Evolutionary conservation across 805 yeast species (phyloP).

Genomic region (Ogataea nakhonphanomensis): DNA sequence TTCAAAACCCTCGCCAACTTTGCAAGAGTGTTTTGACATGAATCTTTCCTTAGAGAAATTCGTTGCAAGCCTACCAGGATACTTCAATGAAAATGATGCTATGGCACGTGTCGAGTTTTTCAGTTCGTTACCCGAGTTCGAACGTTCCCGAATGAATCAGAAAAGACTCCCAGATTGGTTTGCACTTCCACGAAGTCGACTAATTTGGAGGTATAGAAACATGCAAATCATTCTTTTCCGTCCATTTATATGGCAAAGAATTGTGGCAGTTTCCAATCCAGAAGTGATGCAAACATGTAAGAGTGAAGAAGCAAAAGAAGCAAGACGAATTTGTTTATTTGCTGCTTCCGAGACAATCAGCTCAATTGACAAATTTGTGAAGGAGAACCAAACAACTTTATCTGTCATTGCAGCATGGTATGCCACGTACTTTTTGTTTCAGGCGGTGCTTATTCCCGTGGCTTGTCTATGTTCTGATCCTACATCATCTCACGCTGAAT

Average conservation of each 20-base stretch:
- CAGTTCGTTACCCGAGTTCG: constrained; percentile 22
- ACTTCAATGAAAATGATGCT: constrained; percentile 41
- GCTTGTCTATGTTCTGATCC: constrained; percentile 53
- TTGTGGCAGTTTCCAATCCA: constrained; percentile 37
- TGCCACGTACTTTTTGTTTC: constrained; percentile 59
- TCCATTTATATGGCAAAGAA: constrained; percentile 55
- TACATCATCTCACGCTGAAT: constrained; percentile 38
- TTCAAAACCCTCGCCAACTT: constrained; percentile 45
- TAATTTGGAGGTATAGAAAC: constrained; percentile 58
- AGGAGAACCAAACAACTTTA: constrained; percentile 19
- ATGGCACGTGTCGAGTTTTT: constrained; percentile 26
- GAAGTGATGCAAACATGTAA: constrained; percentile 31
- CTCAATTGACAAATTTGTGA: constrained; percentile 42
- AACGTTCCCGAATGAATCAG: constrained; percentile 16
- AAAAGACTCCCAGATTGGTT: constrained; percentile 47
- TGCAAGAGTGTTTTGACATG: constrained; percentile 48
- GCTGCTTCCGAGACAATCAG: constrained; percentile 51
- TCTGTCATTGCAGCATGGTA: constrained; percentile 60
- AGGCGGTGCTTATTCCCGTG: constrained; percentile 58
- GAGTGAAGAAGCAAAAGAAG: constrained; percentile 44
- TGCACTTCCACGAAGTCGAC: constrained; percentile 46
- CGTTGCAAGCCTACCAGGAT: constrained; percentile 42
- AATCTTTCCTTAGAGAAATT: constrained; percentile 42
- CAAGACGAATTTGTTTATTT: constrained; percentile 47
- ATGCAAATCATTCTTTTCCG: constrained; percentile 53